Percentiles rank a stretch among this genome's conserved stretches.
phyloP scores from a whole-genome alignment of 2,329 filamentous ascomycete genomes.

The Didymella pinodella region DNA sequence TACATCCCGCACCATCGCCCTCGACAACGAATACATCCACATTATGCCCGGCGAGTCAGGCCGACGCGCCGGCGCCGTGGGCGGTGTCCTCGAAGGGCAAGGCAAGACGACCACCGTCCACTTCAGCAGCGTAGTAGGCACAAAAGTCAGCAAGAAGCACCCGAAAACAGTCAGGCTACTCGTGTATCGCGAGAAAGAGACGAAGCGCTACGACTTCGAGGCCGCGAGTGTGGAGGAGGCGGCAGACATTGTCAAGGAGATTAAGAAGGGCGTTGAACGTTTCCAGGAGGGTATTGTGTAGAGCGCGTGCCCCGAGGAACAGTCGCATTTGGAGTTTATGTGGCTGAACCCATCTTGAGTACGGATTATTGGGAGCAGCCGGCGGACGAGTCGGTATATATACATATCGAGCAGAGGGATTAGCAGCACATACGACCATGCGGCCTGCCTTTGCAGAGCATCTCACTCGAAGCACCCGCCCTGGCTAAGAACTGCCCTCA shows the following conservation, averaged over 20 bases:
- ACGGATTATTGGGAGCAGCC: neutral
- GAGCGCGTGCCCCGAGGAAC: constrained; percentile 7
- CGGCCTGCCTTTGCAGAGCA: too few relatives aligned
- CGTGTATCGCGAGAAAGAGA: constrained; percentile 78
- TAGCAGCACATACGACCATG: too few relatives aligned
- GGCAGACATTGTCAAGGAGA: constrained; percentile 78
- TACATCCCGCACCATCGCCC: constrained; percentile 77
- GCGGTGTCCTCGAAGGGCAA: constrained; percentile 47
- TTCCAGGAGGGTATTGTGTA: constrained; percentile 62
- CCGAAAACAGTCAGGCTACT: constrained; percentile 82
- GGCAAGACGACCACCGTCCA: constrained; percentile 81
- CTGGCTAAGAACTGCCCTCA: too few relatives aligned
- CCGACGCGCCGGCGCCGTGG: constrained; percentile 59
- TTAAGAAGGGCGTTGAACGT: constrained; percentile 77
- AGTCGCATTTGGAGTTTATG: neutral
- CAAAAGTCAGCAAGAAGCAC: constrained; percentile 81
- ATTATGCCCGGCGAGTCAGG: constrained; percentile 70
- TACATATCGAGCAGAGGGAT: too few relatives aligned
- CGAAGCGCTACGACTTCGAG: constrained; percentile 86
- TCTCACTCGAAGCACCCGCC: too few relatives aligned
- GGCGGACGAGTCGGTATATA: too few relatives aligned
- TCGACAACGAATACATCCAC: constrained; percentile 87
- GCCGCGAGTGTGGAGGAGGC: constrained; percentile 76
- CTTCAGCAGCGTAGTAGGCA: constrained; percentile 82
- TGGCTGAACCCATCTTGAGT: constrained; percentile 1